phyloP scores from a whole-genome alignment of 73 alveolate species.

The Tetrahymena malaccensis region DNA sequence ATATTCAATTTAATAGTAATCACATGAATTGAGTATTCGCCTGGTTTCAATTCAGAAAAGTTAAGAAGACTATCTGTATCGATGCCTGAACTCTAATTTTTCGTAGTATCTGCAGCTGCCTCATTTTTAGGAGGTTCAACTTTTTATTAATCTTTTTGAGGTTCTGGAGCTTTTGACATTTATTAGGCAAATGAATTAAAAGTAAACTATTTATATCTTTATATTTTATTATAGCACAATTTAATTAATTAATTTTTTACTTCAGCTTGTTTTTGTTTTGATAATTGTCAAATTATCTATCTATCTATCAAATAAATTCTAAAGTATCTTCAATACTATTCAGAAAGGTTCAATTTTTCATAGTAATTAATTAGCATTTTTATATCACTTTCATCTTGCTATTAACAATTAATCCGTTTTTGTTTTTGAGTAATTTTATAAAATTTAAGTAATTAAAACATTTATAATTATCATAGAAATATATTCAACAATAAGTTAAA shows the following conservation, averaged over 20 bases:
- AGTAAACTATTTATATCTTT: background rate
- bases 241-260: no score
- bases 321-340: background rate
- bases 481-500: no score
- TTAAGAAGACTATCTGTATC: background rate
- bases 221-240: background rate
- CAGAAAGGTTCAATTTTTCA: background rate
- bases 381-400: background rate
- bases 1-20: background rate
- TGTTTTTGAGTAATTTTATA: background rate
- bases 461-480: no score
- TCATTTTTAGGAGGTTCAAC: background rate
- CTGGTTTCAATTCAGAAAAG: background rate
- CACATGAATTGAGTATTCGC: background rate
- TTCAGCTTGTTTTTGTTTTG: background rate
- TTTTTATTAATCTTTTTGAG: background rate
- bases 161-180: background rate
- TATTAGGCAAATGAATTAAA: background rate
- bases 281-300: background rate
- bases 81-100: background rate
- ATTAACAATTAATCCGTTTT: background rate
- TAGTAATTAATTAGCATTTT: background rate
- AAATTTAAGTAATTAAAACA: no score
- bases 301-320: background rate
- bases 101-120: background rate